Percentiles rank a stretch among this genome's conserved stretches.
Evolutionary conservation across 1,139 yeast species (phyloP).

Genomic region (Debaryomyces coudertii): DNA sequence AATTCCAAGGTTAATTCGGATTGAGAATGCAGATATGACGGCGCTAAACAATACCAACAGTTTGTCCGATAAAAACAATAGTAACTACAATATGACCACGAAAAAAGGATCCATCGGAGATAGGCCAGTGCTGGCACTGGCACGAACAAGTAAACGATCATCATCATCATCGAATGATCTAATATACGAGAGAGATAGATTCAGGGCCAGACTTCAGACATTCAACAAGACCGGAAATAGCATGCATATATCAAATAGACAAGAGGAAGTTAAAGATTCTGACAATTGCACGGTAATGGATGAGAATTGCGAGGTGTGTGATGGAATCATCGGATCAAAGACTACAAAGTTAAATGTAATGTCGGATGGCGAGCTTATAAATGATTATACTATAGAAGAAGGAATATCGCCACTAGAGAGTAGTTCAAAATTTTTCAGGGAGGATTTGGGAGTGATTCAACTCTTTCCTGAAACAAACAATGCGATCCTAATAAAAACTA

Average conservation of each 20-base stretch:
- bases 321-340: conserved; percentile 35
- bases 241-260: neutral
- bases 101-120: neutral
- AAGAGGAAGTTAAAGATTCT: conserved; percentile 11
- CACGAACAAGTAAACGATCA: conserved; percentile 34
- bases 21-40: neutral
- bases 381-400: neutral
- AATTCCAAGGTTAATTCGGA: neutral
- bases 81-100: neutral
- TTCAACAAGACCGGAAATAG: conserved; percentile 26
- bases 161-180: conserved; percentile 48
- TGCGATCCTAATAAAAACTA: conserved; percentile 21
- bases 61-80: neutral
- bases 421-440: conserved; percentile 23
- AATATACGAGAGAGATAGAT: conserved; percentile 47
- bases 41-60: neutral
- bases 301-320: conserved; percentile 40
- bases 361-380: conserved; percentile 6
- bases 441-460: neutral
- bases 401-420: conserved; percentile 30
- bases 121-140: neutral
- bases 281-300: conserved; percentile 14
- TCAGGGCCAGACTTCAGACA: conserved; percentile 43
- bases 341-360: conserved; percentile 40
- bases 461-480: neutral